These are phyloP conservation scores for Yarrowia galli DNA, from an alignment of 1,139 yeast species.

Conservation along the genomic window DNA sequence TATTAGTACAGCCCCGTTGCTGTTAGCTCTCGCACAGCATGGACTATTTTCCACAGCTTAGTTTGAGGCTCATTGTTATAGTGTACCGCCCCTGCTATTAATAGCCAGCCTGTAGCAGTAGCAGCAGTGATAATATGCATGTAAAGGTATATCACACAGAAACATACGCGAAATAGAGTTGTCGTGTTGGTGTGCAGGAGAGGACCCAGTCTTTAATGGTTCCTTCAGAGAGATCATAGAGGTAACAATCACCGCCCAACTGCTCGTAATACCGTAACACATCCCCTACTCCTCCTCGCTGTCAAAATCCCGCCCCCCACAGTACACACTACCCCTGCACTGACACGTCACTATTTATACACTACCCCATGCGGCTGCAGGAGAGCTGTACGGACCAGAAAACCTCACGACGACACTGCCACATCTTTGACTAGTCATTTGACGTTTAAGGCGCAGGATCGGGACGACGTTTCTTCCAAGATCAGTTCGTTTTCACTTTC, in stretches of 20 bases:
- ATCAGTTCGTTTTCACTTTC: neutral
- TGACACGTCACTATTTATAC: slow-evolving; percentile 32
- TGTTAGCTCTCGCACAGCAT: too few relatives aligned
- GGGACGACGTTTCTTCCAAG: neutral
- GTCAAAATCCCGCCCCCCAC: neutral
- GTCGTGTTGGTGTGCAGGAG: too few relatives aligned
- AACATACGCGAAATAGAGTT: slow-evolving; percentile 11
- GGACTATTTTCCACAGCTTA: slow-evolving; percentile 3
- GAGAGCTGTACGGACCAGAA: slow-evolving; percentile 1
- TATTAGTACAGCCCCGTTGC: too few relatives aligned
- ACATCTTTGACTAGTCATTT: slow-evolving; percentile 5
- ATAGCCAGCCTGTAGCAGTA: slow-evolving; percentile 6
- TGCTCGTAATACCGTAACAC: too few relatives aligned
- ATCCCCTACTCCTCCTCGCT: too few relatives aligned
- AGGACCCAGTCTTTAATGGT: too few relatives aligned
- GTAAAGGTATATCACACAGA: neutral
- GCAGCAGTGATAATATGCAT: neutral
- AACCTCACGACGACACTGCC: slow-evolving; percentile 37
- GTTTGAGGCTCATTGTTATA: neutral
- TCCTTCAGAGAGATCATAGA: too few relatives aligned
- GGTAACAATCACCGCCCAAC: too few relatives aligned
- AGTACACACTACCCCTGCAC: neutral
- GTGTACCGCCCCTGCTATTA: slow-evolving; percentile 35
- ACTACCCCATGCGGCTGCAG: slow-evolving; percentile 32
- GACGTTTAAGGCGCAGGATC: neutral